A percentile compares a stretch with the other conserved stretches of the same genome.
Conservation (phyloP, 164 flowering plant genomes). For the Stephania yunnanensis region DNA sequence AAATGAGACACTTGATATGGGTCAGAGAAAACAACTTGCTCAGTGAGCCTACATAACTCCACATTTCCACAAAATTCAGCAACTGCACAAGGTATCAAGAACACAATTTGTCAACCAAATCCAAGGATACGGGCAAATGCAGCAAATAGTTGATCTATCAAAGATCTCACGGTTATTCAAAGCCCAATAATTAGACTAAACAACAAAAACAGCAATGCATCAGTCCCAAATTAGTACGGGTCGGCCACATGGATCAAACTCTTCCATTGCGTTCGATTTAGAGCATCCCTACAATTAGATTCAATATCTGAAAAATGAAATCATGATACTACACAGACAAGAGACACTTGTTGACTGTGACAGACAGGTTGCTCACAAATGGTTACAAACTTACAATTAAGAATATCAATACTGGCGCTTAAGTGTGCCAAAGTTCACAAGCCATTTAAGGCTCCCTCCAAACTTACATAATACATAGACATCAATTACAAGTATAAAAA, state of each 20-base stretch:
- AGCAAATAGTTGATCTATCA: not conserved
- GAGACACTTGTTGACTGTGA: not conserved
- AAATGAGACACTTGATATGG: slow-evolving; percentile 76
- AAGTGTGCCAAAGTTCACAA: not conserved
- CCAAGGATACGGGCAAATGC: not conserved
- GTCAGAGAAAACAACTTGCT: slow-evolving; percentile 93
- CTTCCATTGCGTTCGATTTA: no score
- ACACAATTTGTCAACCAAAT: not conserved
- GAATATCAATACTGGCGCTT: not conserved
- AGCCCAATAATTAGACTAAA: not conserved
- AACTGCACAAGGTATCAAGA: slow-evolving; percentile 44
- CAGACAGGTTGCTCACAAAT: not conserved
- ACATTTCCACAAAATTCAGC: slow-evolving; percentile 91
- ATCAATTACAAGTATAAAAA: no score
- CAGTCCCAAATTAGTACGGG: no score
- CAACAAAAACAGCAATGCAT: not conserved
- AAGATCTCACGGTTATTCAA: not conserved
- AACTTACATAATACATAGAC: not conserved
- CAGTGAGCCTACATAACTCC: slow-evolving; percentile 91
- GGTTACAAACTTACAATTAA: not conserved
- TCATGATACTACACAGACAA: not conserved
- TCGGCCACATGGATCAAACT: no score
- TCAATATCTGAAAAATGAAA: not conserved
- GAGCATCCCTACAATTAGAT: not conserved
- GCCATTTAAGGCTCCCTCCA: not conserved